Evolutionary conservation across 2,329 filamentous ascomycete species (phyloP), one percentile per base, ranked within the genome.

Genomic region (Aureobasidium pullulans): DNA sequence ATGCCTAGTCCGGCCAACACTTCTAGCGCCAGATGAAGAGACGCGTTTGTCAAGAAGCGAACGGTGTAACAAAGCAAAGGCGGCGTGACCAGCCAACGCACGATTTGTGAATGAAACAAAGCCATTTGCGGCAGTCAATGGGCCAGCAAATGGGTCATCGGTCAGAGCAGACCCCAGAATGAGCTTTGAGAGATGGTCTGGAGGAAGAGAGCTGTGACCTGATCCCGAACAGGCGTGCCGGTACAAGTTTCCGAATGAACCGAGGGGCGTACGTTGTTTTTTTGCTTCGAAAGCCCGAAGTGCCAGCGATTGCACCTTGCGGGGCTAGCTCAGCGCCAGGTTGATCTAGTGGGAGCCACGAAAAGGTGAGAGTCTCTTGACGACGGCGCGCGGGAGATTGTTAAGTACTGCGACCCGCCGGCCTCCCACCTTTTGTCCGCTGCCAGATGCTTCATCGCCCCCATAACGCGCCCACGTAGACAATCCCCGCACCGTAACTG

Each of bases 261-360:
- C 42, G 34, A 57, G 47, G 13, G 54, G 54, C 54, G 43, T 32
- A 31, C 9, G 43, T 47, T 46, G 53, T 54, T 57, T 57, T 56
- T 44, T 40, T 57, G 53, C 23, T 23, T 23, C 37, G 13, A 57
- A 34, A 36, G 53, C 28, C 32, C 34, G 53, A 37, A 37, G 53
- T 36, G 37, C 53, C 36, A 34, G 44, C 44, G 44, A 48, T 19
- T 34, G 44, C 44, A 57, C 53, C 42, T 44, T 57, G 54, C 28
- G 54, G 48, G 44, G 54, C 40, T 57, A 57, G 54, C 54, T 48
- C 54, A 40, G 54, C 52, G 52, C 52, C 40, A 56, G 52, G 23
- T 36, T 40, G 40, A 47, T 29, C 32, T 57, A 57, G 53, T 15
- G 53, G 39, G 28, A 57, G 54, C 54, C 54, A 57, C 54, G 23